Base-by-base conservation (phyloP, 805 yeast genomes). In the Metschnikowia arizonensis region DNA sequence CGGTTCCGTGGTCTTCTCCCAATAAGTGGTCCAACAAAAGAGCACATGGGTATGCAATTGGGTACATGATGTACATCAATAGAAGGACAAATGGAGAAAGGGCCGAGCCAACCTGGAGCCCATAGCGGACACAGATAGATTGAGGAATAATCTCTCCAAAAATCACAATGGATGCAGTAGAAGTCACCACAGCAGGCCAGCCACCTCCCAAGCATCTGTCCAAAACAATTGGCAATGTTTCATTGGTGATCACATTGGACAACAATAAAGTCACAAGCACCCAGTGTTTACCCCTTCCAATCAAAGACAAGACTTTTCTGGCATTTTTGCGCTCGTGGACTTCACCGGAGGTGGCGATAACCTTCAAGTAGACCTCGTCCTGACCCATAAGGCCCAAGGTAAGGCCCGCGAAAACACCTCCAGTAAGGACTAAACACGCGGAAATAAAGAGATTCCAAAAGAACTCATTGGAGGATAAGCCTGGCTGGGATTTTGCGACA, bases 331-430 rank as follows among this genome's bases (percentile, higher is more conserved):
- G 77, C 62, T 91, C 97, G 5, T 60, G 53, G 1, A 73, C 63
- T 11, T 83, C 82, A n/a, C 99, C 98, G n/a, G 89, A 80, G 37
- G 85, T 80, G 44, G 89, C 82, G 50, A 91, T 84, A 10, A 91
- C 99, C 64, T 88, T 91, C 50, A 91, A 73, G 58, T 90, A 88
- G 19, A 91, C 91, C 64, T 91, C 98, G 64, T 91, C 98, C 65
- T 91, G 98, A 54, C 98, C 98, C 99, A 91, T 91, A 9, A 91
- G 76, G 2, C 93, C 98, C 40, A 91, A 72, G n/a, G 99, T 93
- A 34, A 91, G 73, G 6, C 95, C 96, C 4, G 96, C 95, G 73
- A 88, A 88, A n/a, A 85, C 82, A 54, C 96, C 96, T 47, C 96
- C 96, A 3, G 85, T 70, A 29, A 88, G 57, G 1, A 87, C 95